Percentiles rank a stretch among this genome's conserved stretches.
phyloP scores from a whole-genome alignment of 2,329 filamentous ascomycete species.

The Aspergillus unguis region DNA sequence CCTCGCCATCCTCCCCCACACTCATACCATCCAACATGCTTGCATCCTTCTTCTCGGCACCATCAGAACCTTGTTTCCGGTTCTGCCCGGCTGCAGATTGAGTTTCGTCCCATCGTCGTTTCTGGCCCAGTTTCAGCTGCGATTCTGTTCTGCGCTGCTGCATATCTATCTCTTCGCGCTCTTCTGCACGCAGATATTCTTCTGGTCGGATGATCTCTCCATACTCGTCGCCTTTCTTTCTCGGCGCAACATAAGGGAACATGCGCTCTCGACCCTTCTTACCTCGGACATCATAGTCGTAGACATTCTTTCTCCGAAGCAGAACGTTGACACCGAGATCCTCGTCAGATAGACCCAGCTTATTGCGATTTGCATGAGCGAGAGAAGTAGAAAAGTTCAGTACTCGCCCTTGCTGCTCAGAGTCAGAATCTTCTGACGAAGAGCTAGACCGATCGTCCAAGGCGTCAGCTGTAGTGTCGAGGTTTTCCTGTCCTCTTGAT shows the following conservation, averaged over 20 bases:
- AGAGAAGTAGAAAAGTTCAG: slow-evolving; percentile 84
- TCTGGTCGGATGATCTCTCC: slow-evolving; percentile 91
- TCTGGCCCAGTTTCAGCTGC: slow-evolving; percentile 74
- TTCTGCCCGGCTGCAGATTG: slow-evolving; percentile 52
- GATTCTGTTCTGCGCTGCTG: slow-evolving; percentile 54
- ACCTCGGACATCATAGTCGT: slow-evolving; percentile 86
- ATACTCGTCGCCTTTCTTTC: slow-evolving; percentile 82
- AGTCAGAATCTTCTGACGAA: slow-evolving; percentile 83
- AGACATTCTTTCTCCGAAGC: slow-evolving; percentile 81
- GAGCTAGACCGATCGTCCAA: slow-evolving; percentile 78
- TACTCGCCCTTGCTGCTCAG: slow-evolving; percentile 85
- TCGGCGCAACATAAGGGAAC: slow-evolving; percentile 80
- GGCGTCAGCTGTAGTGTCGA: slow-evolving; percentile 71
- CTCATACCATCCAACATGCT: slow-evolving; percentile 51
- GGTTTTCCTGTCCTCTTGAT: slow-evolving; percentile 61
- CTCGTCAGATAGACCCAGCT: slow-evolving; percentile 80
- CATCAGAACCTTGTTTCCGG: slow-evolving; percentile 51
- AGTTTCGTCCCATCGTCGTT: slow-evolving; percentile 86
- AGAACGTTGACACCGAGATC: slow-evolving; percentile 90
- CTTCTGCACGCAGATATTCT: slow-evolving; percentile 89
- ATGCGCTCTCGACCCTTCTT: slow-evolving; percentile 91
- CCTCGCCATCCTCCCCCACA: slow-evolving; percentile 51
- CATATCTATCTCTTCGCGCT: slow-evolving; percentile 72
- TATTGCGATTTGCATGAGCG: slow-evolving; percentile 78
- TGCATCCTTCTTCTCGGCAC: slow-evolving; percentile 30